Percentiles rank a stretch among this genome's conserved stretches.
These are phyloP conservation scores for Ophiosphaerella narmari DNA, from an alignment of 2,329 filamentous ascomycete genomes.

Conservation along the genomic window DNA sequence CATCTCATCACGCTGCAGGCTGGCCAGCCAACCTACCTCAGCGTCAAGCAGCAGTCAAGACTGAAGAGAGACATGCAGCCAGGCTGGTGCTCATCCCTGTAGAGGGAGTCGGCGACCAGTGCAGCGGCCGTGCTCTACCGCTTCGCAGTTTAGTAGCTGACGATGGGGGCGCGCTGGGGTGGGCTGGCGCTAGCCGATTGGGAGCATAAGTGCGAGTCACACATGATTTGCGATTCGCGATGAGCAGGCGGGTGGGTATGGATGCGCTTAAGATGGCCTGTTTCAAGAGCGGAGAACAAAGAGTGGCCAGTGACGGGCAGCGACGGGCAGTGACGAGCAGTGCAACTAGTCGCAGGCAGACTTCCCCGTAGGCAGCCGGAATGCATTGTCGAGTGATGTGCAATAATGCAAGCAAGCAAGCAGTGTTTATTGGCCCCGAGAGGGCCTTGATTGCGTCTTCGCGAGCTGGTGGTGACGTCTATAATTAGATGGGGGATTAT, in stretches of 20 bases:
- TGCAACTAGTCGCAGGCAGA: background rate
- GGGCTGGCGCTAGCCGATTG: constrained; percentile 35
- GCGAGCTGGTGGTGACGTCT: constrained; percentile 22
- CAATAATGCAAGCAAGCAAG: constrained; percentile 13
- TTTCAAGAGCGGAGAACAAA: constrained; percentile 19
- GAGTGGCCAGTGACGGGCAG: constrained; percentile 1
- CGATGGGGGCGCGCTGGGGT: constrained; percentile 26
- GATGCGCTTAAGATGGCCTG: constrained; percentile 25
- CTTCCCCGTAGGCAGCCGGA: constrained; percentile 17
- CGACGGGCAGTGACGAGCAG: no score
- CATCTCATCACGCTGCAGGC: constrained; percentile 19
- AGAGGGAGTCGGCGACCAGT: constrained; percentile 37
- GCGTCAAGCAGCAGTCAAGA: constrained; percentile 14
- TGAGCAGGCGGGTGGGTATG: background rate
- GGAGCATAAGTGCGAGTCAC: constrained; percentile 31
- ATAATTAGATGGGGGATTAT: constrained; percentile 37
- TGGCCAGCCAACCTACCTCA: constrained; percentile 6
- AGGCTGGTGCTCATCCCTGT: constrained; percentile 19
- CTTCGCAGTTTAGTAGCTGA: constrained; percentile 31
- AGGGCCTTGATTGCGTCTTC: constrained; percentile 18
- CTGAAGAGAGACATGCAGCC: constrained; percentile 11
- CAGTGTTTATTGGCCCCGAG: constrained; percentile 32
- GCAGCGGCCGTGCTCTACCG: constrained; percentile 31
- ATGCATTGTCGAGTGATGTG: constrained; percentile 18
- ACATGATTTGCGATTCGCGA: constrained; percentile 32